These are phyloP conservation scores for Scytalidium lignicola DNA, from an alignment of 2,329 filamentous ascomycete genomes.

Conservation along the genomic window DNA sequence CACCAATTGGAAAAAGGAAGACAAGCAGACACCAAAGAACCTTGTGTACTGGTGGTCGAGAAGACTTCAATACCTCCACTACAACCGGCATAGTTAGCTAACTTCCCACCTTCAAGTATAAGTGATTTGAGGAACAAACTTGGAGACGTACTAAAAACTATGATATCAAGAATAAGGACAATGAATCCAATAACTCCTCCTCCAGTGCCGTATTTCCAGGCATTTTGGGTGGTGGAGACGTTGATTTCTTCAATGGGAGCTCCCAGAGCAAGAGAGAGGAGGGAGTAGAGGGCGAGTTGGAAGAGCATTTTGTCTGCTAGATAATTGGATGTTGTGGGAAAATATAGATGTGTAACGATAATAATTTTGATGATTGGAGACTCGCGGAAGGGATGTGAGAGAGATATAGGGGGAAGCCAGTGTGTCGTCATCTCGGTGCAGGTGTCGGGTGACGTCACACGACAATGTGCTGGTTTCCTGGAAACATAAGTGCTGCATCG, in stretches of 20 bases:
- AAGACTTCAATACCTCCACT: constrained; percentile 63
- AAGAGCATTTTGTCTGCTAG: neutral
- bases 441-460: neutral
- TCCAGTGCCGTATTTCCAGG: constrained; percentile 56
- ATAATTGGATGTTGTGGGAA: neutral
- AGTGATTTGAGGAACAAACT: too few relatives aligned
- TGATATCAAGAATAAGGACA: constrained; percentile 55
- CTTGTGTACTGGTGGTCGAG: constrained; percentile 52
- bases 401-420: neutral
- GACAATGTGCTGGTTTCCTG: too few relatives aligned
- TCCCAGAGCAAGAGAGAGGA: constrained; percentile 42
- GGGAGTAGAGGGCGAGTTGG: constrained; percentile 31
- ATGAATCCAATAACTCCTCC: constrained; percentile 59
- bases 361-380: neutral
- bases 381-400: neutral
- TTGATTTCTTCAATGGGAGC: constrained; percentile 29
- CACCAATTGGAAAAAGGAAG: constrained; percentile 59
- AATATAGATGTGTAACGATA: neutral
- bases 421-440: neutral
- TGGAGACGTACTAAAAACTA: constrained; percentile 52
- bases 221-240: constrained; percentile 32
- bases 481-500: too few relatives aligned
- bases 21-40: constrained; percentile 58
- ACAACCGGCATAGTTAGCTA: too few relatives aligned
- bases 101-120: too few relatives aligned